Conservation (phyloP, 148 eudicot species). For the Selenicereus undatus region DNA sequence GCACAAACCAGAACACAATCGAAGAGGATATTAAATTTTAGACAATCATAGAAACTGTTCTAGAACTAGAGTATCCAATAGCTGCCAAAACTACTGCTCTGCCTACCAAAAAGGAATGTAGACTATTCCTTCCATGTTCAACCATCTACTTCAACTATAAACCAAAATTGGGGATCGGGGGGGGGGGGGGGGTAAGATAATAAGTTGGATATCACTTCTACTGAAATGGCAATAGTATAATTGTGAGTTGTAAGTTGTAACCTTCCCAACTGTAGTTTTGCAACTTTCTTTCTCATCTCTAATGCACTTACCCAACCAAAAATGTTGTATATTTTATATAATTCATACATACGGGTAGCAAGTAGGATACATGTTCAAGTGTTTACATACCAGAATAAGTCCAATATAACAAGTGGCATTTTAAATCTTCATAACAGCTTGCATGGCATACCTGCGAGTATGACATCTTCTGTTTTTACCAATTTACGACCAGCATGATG, state of each 20-base stretch:
- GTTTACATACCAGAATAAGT: neutral
- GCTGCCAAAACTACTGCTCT: too few relatives aligned
- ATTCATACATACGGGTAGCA: neutral
- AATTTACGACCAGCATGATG: slow-evolving; percentile 88
- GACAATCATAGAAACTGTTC: too few relatives aligned
- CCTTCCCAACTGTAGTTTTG: neutral
- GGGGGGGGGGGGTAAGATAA: too few relatives aligned
- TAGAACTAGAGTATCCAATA: too few relatives aligned
- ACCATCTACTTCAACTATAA: too few relatives aligned
- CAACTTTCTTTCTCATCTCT: neutral
- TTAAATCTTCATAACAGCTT: neutral
- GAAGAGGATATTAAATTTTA: too few relatives aligned
- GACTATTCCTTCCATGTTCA: too few relatives aligned
- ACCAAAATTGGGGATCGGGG: too few relatives aligned
- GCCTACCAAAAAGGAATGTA: too few relatives aligned
- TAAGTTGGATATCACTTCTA: neutral
- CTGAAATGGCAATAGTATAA: neutral
- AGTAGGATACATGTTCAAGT: neutral
- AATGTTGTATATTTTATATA: neutral
- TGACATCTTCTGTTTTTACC: slow-evolving; percentile 90
- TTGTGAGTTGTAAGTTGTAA: neutral
- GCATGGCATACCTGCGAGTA: slow-evolving; percentile 64
- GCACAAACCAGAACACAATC: neutral
- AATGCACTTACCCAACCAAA: neutral
- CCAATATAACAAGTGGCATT: neutral